Conservation (phyloP, 2,329 filamentous ascomycete species). For the Pseudocercospora macadamiae region DNA sequence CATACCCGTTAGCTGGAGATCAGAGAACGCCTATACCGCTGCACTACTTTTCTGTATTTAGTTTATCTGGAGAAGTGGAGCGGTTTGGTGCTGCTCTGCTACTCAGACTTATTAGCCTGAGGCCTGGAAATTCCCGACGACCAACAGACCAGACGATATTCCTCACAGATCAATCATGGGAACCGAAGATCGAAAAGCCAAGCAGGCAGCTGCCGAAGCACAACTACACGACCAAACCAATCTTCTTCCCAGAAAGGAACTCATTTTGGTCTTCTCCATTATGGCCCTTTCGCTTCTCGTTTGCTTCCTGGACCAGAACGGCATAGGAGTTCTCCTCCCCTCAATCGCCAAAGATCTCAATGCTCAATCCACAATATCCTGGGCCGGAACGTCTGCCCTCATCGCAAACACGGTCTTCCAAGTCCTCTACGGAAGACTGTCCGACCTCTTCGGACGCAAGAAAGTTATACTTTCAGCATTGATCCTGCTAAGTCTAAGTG, state of each 20-base stretch:
- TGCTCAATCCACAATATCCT: slow-evolving; percentile 54
- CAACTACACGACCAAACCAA: slow-evolving; percentile 60
- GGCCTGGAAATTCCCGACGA: no score
- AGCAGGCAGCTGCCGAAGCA: slow-evolving; percentile 42
- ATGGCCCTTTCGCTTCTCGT: slow-evolving; percentile 16
- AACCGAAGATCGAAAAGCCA: not conserved
- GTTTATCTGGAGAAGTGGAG: not conserved
- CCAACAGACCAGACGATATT: no score
- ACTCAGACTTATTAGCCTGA: no score
- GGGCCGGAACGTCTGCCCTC: slow-evolving; percentile 58
- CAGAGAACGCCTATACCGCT: not conserved
- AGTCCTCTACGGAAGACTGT: slow-evolving; percentile 61
- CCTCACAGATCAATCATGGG: no score
- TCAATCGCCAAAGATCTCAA: slow-evolving; percentile 42
- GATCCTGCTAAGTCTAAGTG: slow-evolving; percentile 57
- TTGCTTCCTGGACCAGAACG: slow-evolving; percentile 58
- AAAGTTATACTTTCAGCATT: slow-evolving; percentile 59
- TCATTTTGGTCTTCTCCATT: slow-evolving; percentile 54
- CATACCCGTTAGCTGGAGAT: not conserved
- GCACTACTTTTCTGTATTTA: no score
- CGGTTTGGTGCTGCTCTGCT: no score
- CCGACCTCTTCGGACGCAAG: slow-evolving; percentile 53
- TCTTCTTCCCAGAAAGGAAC: slow-evolving; percentile 55
- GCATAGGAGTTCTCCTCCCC: slow-evolving; percentile 50
- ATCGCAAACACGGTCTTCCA: slow-evolving; percentile 66